Base-by-base conservation (phyloP, 2,329 filamentous ascomycete genomes). In the Grosmannia clavigera region DNA sequence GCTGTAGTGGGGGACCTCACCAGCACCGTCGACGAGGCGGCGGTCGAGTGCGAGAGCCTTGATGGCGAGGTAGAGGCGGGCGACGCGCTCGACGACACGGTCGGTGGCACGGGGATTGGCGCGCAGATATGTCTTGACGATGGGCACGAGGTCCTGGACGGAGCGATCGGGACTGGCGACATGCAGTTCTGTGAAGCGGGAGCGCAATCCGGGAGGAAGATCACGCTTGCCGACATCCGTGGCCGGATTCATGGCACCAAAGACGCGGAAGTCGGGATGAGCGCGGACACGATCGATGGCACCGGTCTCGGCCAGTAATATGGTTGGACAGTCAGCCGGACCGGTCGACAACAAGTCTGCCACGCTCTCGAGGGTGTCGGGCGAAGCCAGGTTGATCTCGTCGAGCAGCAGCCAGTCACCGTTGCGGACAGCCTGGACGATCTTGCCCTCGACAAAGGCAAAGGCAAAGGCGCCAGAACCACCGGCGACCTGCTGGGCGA, bases 231-330 rank as follows among this genome's bases (percentile, higher is more conserved):
- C 94, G 60, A 96, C 85, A 75, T 99, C 94, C 3, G 94, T 99
- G 5, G 94, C 94, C 35, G 94, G 94, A 68, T 99, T 99, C 94
- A 99, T 99, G 33, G 95, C 94, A 58, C 90, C 95, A 69, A 99
- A 99, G 16, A 99, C 88, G 48, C 94, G 85, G 71, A 99, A 99
- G 64, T 96, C 85, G 0, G 90, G 86, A 71, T 99, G 92, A 0
- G 92, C 94, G 62, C 86, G 81, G 43, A 99, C 86, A 64, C 92
- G 84, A 71, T 97, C 90, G 52, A 96, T 90, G 66, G 94, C 91
- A 46, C 94, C 94, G 48, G 91, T 94, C 74, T 99, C 94, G 0
- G 92, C 92, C 9, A 99, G 80, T 5, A 99, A 75, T 54, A 99
- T 85, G 0, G 90, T 96, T 1, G 92, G 92, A 0, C 33, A 9